phyloP scores from a whole-genome alignment of 2,329 filamentous ascomycete genomes.

The Ophiostoma quercus region DNA sequence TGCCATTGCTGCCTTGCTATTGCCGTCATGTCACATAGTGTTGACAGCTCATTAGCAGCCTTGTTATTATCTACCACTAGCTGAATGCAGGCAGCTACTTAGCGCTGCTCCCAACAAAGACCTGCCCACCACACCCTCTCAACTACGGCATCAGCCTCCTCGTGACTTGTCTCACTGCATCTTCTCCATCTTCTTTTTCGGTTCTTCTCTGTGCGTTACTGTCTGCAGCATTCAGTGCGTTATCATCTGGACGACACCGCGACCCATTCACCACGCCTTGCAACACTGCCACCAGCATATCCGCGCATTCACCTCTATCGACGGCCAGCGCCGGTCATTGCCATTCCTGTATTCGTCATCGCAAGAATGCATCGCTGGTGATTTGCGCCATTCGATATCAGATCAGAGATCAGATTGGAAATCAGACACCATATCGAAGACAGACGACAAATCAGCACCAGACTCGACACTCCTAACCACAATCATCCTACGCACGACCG shows the following conservation, averaged over 20 bases:
- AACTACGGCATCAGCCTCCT: neutral
- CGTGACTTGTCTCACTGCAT: neutral
- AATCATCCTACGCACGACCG: neutral
- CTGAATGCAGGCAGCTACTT: neutral
- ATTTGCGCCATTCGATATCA: neutral
- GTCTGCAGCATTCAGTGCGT: neutral
- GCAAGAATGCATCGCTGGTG: slow-evolving; percentile 2
- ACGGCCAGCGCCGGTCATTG: neutral
- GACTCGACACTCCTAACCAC: neutral
- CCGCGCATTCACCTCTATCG: neutral
- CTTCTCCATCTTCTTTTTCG: neutral
- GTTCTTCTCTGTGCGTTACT: neutral
- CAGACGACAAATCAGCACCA: neutral
- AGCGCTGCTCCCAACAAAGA: slow-evolving; percentile 10
- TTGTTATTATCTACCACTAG: neutral
- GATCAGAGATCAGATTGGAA: neutral
- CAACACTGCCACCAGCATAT: neutral
- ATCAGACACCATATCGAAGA: neutral
- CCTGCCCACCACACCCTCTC: slow-evolving; percentile 11
- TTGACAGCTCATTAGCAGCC: neutral
- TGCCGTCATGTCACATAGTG: neutral
- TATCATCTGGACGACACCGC: neutral
- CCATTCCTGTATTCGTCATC: neutral
- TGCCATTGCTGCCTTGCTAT: slow-evolving; percentile 1
- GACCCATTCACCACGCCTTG: neutral